Base-by-base conservation (phyloP, 768 basidiomycete species). In the Cyclocybe aegerita region DNA sequence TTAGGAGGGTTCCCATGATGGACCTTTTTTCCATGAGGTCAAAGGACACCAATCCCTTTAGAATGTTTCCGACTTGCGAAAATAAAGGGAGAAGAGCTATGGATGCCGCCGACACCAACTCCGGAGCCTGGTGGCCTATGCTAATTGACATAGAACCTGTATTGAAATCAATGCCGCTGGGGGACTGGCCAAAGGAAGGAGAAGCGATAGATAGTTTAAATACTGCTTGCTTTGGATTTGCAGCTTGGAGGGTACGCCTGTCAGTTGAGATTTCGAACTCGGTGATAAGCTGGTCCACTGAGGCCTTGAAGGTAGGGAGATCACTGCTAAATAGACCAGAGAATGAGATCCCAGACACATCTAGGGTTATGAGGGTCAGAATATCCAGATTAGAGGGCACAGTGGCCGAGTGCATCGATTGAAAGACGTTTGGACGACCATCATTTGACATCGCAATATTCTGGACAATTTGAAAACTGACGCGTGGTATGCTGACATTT, bases 1-100 rank as follows among this genome's bases (percentile, higher is more conserved):
- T 62, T 44, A 90, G 70, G 43, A 87, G 74, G 38, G 70, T 67
- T 43, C 70, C 68, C 15, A 86, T 67, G 14, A 79, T 64, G n/a
- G 61, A 58, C 46, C 65, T 70, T 39, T 70, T 70, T n/a, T 64
- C 63, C 5, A 60, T 54, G 65, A 64, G 36, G 16, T 43, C 44
- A 48, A 47, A 41, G 2, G 7, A 32, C 10, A 55, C 65, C 44
- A 68, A 58, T 8, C 59, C 51, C 14, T 59, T 58, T 63, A 49
- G 61, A 42, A 9, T 68, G 48, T 32, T 41, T 37, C 44, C 31
- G 8, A 73, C 54, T 16, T 69, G 63, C 11, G 52, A 49, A 6
- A 55, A 54, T 36, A 59, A 65, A 12, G 60, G 54, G 6, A 50
- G 52, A 7, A 76, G 53, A 15, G 69, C 66, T 46, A 70, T 55